Conservation (phyloP, 805 yeast genomes). For the Candida berthetii region DNA sequence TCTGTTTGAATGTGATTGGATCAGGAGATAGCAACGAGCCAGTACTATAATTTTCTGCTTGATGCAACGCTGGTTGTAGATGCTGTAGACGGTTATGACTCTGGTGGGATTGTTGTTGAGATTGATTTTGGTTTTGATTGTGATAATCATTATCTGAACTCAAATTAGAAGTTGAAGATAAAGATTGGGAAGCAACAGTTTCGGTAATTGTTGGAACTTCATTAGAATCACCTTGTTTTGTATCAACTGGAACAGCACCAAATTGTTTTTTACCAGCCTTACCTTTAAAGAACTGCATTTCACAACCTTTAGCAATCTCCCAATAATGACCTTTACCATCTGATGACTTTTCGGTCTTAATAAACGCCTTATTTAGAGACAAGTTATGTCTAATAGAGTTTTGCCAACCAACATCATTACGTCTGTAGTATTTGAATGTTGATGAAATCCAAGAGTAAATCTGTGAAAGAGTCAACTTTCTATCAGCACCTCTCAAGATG, state of each 20-base stretch:
- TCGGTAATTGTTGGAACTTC: not conserved
- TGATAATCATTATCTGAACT: too few species aligned
- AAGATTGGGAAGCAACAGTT: too few species aligned
- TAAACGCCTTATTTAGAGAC: slow-evolving; percentile 91
- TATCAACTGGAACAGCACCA: slow-evolving; percentile 5
- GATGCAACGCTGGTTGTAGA: too few species aligned
- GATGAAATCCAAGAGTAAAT: slow-evolving; percentile 90
- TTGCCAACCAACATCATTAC: slow-evolving; percentile 94
- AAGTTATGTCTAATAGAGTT: slow-evolving; percentile 84
- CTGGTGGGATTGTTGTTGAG: too few species aligned
- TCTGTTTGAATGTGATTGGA: slow-evolving; percentile 2
- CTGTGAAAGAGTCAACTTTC: slow-evolving; percentile 72
- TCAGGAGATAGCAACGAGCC: slow-evolving; percentile 1
- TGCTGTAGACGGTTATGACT: too few species aligned
- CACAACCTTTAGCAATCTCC: slow-evolving; percentile 82
- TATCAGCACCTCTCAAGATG: slow-evolving; percentile 68
- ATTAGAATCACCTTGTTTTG: not conserved
- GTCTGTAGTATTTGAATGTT: slow-evolving; percentile 76
- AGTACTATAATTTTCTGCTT: not conserved
- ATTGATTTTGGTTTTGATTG: too few species aligned
- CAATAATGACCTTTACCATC: slow-evolving; percentile 88
- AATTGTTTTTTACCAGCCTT: slow-evolving; percentile 36
- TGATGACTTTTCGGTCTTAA: slow-evolving; percentile 84
- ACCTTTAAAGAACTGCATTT: slow-evolving; percentile 69
- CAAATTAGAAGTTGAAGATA: too few species aligned